Evolutionary conservation across 164 flowering plant genomes (phyloP), one percentile per base, ranked within the genome.

Genomic region (Brasenia schreberi): DNA sequence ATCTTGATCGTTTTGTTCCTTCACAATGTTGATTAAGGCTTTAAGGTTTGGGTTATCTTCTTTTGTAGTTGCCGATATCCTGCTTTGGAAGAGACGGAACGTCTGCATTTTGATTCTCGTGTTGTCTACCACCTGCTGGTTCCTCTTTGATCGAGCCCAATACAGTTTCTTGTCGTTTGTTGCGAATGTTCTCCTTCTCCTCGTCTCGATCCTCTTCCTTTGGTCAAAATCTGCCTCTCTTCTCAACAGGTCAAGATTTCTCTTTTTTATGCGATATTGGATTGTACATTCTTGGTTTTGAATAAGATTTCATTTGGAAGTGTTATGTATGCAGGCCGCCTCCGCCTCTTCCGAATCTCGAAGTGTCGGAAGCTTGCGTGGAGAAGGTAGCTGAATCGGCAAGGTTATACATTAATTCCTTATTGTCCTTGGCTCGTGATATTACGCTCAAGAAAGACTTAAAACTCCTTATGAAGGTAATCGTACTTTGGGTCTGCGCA

Each of bases 191-290:
- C 59, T 88, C 4, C 71, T 90, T 73, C 80, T 93, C 63, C 80
- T 90, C 2, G 87, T 88, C 59, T 75, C 68, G 6, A 84, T 89
- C 66, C 80, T 92, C 66, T 91, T 89, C 75, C 67, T 82, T 44
- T 91, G 97, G 97, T 91, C 86, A 9, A 92, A 87, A 79, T 85
- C 95, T 27, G 98, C 98, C 17, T 72, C 85, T 43, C 77, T 89
- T 65, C 88, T 92, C 66, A 89, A 87, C 66, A 78, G 98, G 96
- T 92, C 69, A 12, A 9, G 19, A 19, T 49, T 58, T 17, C 33
- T 6, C 12, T 0, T 62, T 43, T 17, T 18, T 10, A 9, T 63
- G 43, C 18, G 19, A 39, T 43, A 52, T n/a, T 65, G 10, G 18
- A 18, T 5, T 12, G 52, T 56, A 17, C 64, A 67, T 42, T 67